phyloP scores from a whole-genome alignment of 1,284 basidiomycete genomes.

The Apiotrichum akiyoshidainum region DNA sequence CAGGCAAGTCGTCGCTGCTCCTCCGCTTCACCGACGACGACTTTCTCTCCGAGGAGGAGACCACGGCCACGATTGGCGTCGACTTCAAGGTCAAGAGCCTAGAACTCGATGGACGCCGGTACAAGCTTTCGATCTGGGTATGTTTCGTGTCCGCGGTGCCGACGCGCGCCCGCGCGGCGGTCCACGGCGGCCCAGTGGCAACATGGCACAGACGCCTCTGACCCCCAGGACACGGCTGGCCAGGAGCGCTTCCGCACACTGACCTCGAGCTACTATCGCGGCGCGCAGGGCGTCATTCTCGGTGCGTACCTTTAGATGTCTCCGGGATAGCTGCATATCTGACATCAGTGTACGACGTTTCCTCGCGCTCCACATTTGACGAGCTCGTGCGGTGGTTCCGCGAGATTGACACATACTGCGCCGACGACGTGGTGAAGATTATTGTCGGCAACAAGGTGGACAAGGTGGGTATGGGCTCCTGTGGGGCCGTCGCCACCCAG shows the following conservation, averaged over 20 bases:
- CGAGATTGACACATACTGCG: conserved; percentile 91
- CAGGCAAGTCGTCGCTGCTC: conserved; percentile 69
- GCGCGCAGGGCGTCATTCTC: conserved; percentile 65
- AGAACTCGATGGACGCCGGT: conserved; percentile 53
- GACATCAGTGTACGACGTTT: conserved; percentile 77
- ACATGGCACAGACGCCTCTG: background rate
- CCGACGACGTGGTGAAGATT: conserved; percentile 84
- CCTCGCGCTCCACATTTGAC: conserved; percentile 85
- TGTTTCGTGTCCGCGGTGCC: conserved; percentile 7
- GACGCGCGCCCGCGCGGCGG: background rate
- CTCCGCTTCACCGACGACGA: conserved; percentile 94
- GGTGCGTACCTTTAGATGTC: conserved; percentile 53
- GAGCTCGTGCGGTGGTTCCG: conserved; percentile 88
- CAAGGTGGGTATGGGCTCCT: conserved; percentile 59
- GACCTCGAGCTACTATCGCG: conserved; percentile 92
- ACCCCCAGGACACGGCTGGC: conserved; percentile 79
- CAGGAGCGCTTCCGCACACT: conserved; percentile 97
- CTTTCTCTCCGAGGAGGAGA: conserved; percentile 92
- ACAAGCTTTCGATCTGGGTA: conserved; percentile 60
- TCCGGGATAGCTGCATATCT: background rate
- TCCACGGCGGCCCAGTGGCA: background rate
- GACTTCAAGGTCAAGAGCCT: conserved; percentile 57
- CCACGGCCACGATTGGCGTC: conserved; percentile 76
- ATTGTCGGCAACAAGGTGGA: conserved; percentile 93
- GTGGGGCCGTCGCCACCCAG: background rate